phyloP scores from a whole-genome alignment of 257 asterid species.

The Salvia hispanica region DNA sequence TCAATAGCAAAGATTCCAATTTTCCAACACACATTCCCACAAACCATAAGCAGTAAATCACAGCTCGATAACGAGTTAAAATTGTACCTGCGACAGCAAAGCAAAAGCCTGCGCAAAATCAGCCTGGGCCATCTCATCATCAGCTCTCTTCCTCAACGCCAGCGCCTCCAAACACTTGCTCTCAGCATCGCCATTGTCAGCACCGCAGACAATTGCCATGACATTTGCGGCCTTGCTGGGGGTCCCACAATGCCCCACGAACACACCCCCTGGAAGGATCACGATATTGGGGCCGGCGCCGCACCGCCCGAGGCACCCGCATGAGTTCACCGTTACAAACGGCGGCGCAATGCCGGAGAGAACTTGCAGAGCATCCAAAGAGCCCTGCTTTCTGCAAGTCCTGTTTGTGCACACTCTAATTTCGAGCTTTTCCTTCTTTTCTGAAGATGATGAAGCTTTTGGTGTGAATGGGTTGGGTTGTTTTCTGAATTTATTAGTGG shows the following conservation, averaged over 20 bases:
- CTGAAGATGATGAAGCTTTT: slow-evolving; percentile 33
- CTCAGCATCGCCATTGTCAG: slow-evolving; percentile 27
- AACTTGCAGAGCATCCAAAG: slow-evolving; percentile 61
- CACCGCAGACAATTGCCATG: slow-evolving; percentile 57
- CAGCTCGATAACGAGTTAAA: not conserved
- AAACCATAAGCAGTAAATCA: not conserved
- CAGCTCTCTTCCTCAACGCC: slow-evolving; percentile 83
- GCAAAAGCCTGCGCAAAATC: slow-evolving; percentile 50
- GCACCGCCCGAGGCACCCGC: slow-evolving; percentile 88
- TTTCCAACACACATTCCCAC: not conserved
- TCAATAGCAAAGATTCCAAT: slow-evolving; percentile 5
- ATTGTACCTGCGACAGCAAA: slow-evolving; percentile 69
- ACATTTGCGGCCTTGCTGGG: slow-evolving; percentile 60
- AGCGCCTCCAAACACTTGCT: slow-evolving; percentile 69
- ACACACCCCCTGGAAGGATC: slow-evolving; percentile 59
- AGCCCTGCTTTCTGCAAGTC: slow-evolving; percentile 85
- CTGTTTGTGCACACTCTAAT: slow-evolving; percentile 73
- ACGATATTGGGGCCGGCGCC: slow-evolving; percentile 84
- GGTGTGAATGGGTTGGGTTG: slow-evolving; percentile 19
- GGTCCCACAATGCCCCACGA: slow-evolving; percentile 74
- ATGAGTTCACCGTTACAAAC: slow-evolving; percentile 57
- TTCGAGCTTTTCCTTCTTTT: slow-evolving; percentile 44
- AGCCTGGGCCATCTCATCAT: slow-evolving; percentile 56
- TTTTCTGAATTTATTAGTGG: slow-evolving; percentile 20
- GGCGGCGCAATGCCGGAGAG: slow-evolving; percentile 85